Percentiles rank a stretch among this genome's conserved stretches.
These are phyloP conservation scores for Pachyrhizus erosus DNA, from an alignment of 306 rosid species.

Conservation along the genomic window DNA sequence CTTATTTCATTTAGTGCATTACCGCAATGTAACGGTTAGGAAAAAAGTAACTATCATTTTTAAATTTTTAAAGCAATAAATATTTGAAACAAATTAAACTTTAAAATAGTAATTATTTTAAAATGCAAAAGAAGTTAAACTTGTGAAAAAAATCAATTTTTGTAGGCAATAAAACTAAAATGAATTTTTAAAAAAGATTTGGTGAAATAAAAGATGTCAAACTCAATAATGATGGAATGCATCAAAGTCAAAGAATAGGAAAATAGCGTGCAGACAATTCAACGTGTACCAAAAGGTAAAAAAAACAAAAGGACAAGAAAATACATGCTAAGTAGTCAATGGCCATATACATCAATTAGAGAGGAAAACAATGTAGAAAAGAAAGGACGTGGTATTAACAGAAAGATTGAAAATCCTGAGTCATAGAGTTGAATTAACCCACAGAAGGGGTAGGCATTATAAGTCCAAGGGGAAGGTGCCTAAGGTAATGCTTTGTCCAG, in stretches of 20 bases:
- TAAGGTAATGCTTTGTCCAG: neutral
- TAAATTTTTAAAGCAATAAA: neutral
- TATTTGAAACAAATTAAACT: neutral
- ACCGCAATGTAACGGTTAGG: neutral
- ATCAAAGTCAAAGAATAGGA: neutral
- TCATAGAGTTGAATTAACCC: neutral
- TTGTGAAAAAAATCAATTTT: neutral
- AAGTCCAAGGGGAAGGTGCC: neutral
- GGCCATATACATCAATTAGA: neutral
- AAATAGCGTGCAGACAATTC: neutral
- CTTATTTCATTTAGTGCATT: neutral
- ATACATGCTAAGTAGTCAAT: neutral
- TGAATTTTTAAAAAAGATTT: neutral
- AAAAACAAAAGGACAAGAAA: neutral
- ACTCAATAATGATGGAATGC: neutral
- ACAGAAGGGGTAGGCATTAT: neutral
- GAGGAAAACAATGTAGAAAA: neutral
- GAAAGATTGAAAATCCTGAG: neutral
- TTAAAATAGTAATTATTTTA: neutral
- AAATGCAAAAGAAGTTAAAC: neutral
- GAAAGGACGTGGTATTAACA: neutral
- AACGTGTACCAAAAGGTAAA: neutral
- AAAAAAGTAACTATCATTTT: neutral
- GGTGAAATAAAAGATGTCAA: neutral
- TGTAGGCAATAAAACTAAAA: neutral